phyloP scores from a whole-genome alignment of 2,329 filamentous ascomycete species.

The Colletotrichum navitas region DNA sequence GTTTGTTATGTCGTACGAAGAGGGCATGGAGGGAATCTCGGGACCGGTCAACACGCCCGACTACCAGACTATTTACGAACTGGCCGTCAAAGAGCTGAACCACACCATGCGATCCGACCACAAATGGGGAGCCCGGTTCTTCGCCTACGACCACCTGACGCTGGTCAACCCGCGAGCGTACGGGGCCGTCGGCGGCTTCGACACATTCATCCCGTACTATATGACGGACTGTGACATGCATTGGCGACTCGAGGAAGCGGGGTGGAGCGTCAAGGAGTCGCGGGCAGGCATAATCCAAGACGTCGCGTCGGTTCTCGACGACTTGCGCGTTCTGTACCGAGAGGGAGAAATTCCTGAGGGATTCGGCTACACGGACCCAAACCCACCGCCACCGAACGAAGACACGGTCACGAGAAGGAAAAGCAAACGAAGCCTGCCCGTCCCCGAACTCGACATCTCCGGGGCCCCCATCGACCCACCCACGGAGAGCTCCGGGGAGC shows the following conservation, averaged over 20 bases:
- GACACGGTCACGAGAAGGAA: neutral
- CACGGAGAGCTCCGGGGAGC: neutral
- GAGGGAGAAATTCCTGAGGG: conserved; percentile 50
- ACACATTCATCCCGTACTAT: conserved; percentile 70
- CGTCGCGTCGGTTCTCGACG: conserved; percentile 59
- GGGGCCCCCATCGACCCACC: neutral
- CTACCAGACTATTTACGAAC: conserved; percentile 58
- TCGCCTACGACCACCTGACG: conserved; percentile 69
- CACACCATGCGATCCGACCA: conserved; percentile 49
- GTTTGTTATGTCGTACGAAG: conserved; percentile 57
- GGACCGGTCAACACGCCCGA: conserved; percentile 50
- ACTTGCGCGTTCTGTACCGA: conserved; percentile 61
- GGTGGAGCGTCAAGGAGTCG: conserved; percentile 55
- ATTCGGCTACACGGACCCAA: conserved; percentile 54
- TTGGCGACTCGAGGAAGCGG: conserved; percentile 58
- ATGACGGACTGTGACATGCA: conserved; percentile 70
- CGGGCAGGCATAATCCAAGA: conserved; percentile 60
- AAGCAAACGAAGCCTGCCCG: neutral
- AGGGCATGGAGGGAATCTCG: conserved; percentile 46
- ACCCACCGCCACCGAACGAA: conserved; percentile 47
- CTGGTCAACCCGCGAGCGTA: conserved; percentile 67
- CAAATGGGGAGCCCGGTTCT: conserved; percentile 66
- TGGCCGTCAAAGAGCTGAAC: conserved; percentile 53
- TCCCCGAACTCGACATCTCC: conserved; percentile 5
- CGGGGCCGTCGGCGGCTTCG: conserved; percentile 66